phyloP scores from a whole-genome alignment of 2,329 filamentous ascomycete genomes.

The Diaporthe sp. region DNA sequence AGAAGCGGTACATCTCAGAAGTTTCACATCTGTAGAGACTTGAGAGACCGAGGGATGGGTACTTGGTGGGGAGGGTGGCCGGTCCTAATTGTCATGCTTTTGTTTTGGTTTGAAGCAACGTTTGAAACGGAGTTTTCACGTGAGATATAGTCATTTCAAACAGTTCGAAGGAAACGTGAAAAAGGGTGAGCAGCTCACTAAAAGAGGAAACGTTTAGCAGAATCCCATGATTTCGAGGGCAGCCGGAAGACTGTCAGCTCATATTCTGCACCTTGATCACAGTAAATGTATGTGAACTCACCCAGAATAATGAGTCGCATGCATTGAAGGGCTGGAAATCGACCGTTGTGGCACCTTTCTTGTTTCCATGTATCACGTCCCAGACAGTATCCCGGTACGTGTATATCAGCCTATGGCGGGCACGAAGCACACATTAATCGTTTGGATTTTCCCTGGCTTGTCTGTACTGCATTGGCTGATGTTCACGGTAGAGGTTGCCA shows the following conservation, averaged over 20 bases:
- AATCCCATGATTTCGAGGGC: too few relatives aligned
- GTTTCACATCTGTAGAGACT: neutral
- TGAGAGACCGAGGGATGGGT: neutral
- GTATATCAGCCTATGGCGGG: neutral
- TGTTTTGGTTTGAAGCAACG: too few relatives aligned
- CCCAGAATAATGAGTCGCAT: neutral
- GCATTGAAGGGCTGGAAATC: neutral
- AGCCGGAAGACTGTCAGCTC: too few relatives aligned
- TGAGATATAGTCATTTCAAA: too few relatives aligned
- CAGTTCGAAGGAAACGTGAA: neutral
- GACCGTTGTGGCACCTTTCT: neutral
- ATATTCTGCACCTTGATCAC: too few relatives aligned
- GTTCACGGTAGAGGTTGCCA: neutral
- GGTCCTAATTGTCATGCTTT: too few relatives aligned
- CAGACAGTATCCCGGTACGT: neutral
- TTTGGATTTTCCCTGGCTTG: neutral
- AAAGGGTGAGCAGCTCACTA: too few relatives aligned
- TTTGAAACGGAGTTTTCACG: too few relatives aligned
- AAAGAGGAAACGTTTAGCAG: neutral
- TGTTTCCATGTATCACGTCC: neutral
- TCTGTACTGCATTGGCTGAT: neutral
- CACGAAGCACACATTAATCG: neutral
- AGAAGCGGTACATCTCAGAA: neutral
- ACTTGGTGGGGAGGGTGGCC: too few relatives aligned
- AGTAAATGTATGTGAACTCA: neutral